phyloP scores from a whole-genome alignment of 805 yeast genomes.

The Barnettozyma wickerhamii region DNA sequence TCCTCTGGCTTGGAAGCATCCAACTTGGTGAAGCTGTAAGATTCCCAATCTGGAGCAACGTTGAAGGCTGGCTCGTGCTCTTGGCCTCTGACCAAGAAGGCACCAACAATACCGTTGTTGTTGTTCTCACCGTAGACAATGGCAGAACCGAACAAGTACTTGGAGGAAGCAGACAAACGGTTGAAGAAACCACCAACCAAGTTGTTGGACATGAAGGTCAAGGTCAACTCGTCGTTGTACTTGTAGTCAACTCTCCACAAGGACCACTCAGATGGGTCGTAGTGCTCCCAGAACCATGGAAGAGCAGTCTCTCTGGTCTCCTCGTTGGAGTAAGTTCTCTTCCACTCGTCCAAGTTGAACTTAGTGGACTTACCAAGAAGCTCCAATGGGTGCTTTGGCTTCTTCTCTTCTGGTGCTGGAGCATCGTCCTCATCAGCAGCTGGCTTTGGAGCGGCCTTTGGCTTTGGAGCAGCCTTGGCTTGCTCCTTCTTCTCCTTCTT shows the following conservation, averaged over 20 bases:
- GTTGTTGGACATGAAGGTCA: conserved; percentile 98
- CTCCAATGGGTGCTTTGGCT: conserved; percentile 90
- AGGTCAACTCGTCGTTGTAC: conserved; percentile 96
- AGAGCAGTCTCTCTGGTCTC: conserved; percentile 92
- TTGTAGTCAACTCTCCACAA: conserved; percentile 93
- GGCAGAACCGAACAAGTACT: conserved; percentile 88
- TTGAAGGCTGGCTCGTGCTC: conserved; percentile 87
- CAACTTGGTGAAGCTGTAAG: conserved; percentile 77
- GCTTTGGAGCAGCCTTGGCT: conserved; percentile 27
- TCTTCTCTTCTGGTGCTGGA: conserved; percentile 53
- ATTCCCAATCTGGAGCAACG: conserved; percentile 99
- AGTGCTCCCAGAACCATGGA: conserved; percentile 98
- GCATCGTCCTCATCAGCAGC: conserved; percentile 33
- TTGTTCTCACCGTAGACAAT: conserved; percentile 99
- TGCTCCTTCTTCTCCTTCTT: conserved; percentile 54
- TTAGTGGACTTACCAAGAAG: conserved; percentile 67
- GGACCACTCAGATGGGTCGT: conserved; percentile 90
- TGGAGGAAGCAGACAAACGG: conserved; percentile 88
- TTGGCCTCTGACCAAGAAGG: conserved; percentile 93
- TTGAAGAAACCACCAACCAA: conserved; percentile 96
- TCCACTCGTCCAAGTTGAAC: conserved; percentile 84
- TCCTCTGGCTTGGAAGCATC: conserved; percentile 75
- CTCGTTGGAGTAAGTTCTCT: conserved; percentile 93
- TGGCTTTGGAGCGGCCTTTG: conserved; percentile 31
- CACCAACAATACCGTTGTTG: conserved; percentile 96